Conservation (phyloP, 805 yeast species). For the Yarrowia phangngaensis region DNA sequence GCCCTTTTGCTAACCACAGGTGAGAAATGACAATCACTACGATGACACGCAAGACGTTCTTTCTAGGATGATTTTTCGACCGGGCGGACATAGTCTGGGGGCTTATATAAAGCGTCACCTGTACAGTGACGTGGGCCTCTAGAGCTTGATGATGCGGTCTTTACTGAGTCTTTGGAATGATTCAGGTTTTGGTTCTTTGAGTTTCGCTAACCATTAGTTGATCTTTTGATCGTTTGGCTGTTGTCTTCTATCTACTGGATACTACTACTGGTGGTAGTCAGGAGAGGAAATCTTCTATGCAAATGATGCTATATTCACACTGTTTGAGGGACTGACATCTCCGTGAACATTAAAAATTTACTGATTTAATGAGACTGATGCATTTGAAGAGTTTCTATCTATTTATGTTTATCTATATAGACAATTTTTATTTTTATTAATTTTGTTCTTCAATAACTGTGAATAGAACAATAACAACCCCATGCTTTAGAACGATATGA, state of each 20-base stretch:
- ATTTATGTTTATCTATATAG: no score
- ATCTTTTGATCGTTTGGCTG: background rate
- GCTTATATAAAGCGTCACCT: slow-evolving; percentile 14
- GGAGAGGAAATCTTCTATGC: slow-evolving; percentile 18
- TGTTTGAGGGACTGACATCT: slow-evolving; percentile 27
- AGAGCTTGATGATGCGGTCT: slow-evolving; percentile 24
- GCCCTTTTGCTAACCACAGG: slow-evolving; percentile 20
- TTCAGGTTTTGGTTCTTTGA: no score
- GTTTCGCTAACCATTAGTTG: background rate
- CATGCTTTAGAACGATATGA: no score
- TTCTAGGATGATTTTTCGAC: slow-evolving; percentile 23
- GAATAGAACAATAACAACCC: no score
- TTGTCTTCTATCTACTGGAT: slow-evolving; percentile 10
- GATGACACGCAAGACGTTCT: background rate
- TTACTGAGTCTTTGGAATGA: slow-evolving; percentile 7
- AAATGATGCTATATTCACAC: slow-evolving; percentile 26
- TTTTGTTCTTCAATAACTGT: no score
- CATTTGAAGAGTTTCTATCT: no score
- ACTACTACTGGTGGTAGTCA: slow-evolving; percentile 20
- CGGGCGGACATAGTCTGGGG: slow-evolving; percentile 22
- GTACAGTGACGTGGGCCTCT: slow-evolving; percentile 22
- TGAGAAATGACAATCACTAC: no score
- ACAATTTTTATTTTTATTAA: no score
- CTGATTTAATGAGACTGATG: slow-evolving; percentile 27
- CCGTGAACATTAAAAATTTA: slow-evolving; percentile 17